phyloP scores from a whole-genome alignment of 164 flowering plant genomes.

The Umbilicus rupestris region DNA sequence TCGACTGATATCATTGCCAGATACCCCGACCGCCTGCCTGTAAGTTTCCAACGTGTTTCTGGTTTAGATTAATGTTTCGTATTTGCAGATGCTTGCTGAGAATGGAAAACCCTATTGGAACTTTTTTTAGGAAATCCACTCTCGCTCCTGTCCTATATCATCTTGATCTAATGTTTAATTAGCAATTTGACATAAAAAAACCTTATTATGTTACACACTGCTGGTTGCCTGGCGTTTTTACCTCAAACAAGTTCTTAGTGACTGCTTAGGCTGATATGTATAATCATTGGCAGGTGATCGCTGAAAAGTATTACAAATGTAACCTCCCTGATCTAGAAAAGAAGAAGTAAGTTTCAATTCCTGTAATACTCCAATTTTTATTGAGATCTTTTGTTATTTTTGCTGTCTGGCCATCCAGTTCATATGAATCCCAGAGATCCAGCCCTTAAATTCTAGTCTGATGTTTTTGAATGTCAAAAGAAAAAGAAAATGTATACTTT shows the following conservation, averaged over 20 bases:
- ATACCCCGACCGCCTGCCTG: conserved; percentile 72
- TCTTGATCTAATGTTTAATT: too few relatives aligned
- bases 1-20: conserved; percentile 57
- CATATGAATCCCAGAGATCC: too few relatives aligned
- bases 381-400: background rate
- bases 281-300: conserved; percentile 42
- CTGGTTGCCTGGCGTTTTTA: background rate
- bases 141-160: too few relatives aligned
- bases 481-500: background rate
- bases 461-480: background rate
- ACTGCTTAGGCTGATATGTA: background rate
- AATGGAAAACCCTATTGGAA: too few relatives aligned
- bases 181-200: too few relatives aligned
- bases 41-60: too few relatives aligned
- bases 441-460: too few relatives aligned
- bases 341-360: conserved; percentile 44
- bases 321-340: conserved; percentile 70
- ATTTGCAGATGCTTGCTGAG: too few relatives aligned
- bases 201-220: too few relatives aligned
- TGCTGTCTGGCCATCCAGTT: background rate
- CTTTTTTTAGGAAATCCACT: too few relatives aligned
- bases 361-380: background rate
- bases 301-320: conserved; percentile 50
- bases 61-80: too few relatives aligned
- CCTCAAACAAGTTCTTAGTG: background rate